Percentiles rank a stretch among this genome's conserved stretches.
These are phyloP conservation scores for Talaromyces sp. DNA, from an alignment of 2,329 filamentous ascomycete genomes.

Conservation along the genomic window DNA sequence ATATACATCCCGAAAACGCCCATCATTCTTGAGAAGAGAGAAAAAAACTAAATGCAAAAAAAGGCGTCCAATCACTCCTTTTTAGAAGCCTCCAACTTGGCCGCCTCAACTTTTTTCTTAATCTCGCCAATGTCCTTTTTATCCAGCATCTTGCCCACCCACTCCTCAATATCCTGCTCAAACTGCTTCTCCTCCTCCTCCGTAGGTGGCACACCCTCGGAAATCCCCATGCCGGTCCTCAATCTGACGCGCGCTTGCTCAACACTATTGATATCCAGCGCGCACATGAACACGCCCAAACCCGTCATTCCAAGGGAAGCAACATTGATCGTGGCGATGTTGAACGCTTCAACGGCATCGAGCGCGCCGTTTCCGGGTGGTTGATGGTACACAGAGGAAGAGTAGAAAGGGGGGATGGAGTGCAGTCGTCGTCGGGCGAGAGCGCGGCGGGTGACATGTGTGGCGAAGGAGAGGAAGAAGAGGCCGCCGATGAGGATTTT, in stretches of 20 bases:
- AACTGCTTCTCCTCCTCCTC: slow-evolving; percentile 50
- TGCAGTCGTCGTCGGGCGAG: slow-evolving; percentile 58
- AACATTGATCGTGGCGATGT: slow-evolving; percentile 82
- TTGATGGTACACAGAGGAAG: slow-evolving; percentile 39
- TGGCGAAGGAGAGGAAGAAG: slow-evolving; percentile 67
- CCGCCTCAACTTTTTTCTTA: slow-evolving; percentile 25
- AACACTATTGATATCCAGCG: slow-evolving; percentile 67
- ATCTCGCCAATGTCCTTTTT: slow-evolving; percentile 43
- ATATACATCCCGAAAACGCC: neutral
- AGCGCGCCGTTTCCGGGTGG: slow-evolving; percentile 55
- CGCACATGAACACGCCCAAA: slow-evolving; percentile 68
- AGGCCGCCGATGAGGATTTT: slow-evolving; percentile 68
- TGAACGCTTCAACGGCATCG: slow-evolving; percentile 77
- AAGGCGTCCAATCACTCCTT: slow-evolving; percentile 1
- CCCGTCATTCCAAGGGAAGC: slow-evolving; percentile 68
- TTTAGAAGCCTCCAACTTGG: slow-evolving; percentile 13
- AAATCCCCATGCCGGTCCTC: slow-evolving; percentile 56
- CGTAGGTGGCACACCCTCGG: slow-evolving; percentile 16
- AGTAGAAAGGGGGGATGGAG: slow-evolving; percentile 66
- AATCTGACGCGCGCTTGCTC: slow-evolving; percentile 58
- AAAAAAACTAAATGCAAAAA: neutral
- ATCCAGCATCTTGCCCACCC: slow-evolving; percentile 45
- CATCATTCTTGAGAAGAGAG: neutral
- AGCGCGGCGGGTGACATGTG: slow-evolving; percentile 65
- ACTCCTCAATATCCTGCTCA: slow-evolving; percentile 51